Percentiles rank a stretch among this genome's conserved stretches.
These are phyloP conservation scores for Colletotrichum higginsianum DNA, from an alignment of 2,329 filamentous ascomycete genomes.

Conservation along the genomic window DNA sequence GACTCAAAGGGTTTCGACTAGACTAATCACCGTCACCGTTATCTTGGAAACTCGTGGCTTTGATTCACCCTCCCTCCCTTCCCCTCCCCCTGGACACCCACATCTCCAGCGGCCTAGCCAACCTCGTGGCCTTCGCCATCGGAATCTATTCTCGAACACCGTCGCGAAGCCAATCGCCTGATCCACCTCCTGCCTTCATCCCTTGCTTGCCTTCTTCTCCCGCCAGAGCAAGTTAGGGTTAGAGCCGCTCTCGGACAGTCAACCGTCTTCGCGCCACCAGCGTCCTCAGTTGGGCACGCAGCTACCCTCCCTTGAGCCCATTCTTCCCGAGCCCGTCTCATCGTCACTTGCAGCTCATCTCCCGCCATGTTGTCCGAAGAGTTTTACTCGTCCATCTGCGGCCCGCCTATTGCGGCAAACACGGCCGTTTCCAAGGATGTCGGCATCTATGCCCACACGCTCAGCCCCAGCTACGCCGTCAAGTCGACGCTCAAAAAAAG, in stretches of 20 bases:
- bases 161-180: conserved; percentile 19
- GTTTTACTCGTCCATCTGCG: conserved; percentile 72
- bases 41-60: conserved; percentile 23
- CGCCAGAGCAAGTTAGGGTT: conserved; percentile 11
- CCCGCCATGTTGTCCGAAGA: conserved; percentile 71
- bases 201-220: conserved; percentile 19
- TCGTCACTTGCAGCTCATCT: neutral
- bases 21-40: neutral
- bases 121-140: conserved; percentile 19
- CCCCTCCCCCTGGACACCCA: neutral
- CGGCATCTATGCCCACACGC: conserved; percentile 87
- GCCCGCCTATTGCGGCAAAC: conserved; percentile 71
- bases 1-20: conserved; percentile 3
- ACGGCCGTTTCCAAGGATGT: conserved; percentile 81
- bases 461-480: conserved; percentile 83
- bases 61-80: neutral
- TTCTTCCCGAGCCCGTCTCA: conserved; percentile 11
- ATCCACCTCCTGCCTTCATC: conserved; percentile 2
- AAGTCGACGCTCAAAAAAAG: conserved; percentile 92
- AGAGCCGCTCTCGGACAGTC: conserved; percentile 25
- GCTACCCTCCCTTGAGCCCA: conserved; percentile 7
- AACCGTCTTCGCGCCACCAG: conserved; percentile 5
- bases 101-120: neutral
- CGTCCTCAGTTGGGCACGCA: conserved; percentile 15
- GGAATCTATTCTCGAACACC: conserved; percentile 9